Evolutionary conservation across 2,329 filamentous ascomycete genomes (phyloP), one percentile per base, ranked within the genome.

Genomic region (Pestalotiopsis fici): DNA sequence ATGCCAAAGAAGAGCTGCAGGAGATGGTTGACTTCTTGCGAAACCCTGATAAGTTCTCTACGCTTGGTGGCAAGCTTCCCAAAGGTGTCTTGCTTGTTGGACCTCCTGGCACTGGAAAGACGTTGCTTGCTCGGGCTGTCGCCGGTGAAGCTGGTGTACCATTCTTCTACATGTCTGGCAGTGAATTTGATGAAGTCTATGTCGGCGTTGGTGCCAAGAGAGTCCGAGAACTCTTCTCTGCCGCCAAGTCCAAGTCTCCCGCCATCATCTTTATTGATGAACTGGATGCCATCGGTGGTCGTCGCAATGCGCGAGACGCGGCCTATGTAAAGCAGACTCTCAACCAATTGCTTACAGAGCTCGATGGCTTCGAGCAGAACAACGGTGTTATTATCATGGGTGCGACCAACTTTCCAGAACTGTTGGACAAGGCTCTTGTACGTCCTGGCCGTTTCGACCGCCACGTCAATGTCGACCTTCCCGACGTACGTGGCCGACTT

Each of bases 141-240:
- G 96, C 96, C 60, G 96, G 96, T 64, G 96, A 99, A 83, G 95
- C 96, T 65, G 96, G 95, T 66, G 96, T 99, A 21, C 96, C 96
- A 1, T 99, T 99, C 86, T 99, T 98, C 86, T 99, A 98, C 87
- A 98, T 99, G 95, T 99, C 96, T 76, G 96, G 96, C 63, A 97
- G 94, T 67, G 96, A 99, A 79, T 99, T 99, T 77, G 96, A 99
- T 76, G 96, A 99, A 81, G 92, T 99, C 64, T 99, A 98, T 76
- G 97, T 99, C 43, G 96, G 96, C 77, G 96, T 99, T 65, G 94
- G 95, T 77, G 94, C 94, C 59, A 97, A 99, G 85, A 93, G 96
- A 76, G 95, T 99, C 61, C 93, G 96, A 68, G 96, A 98, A 70
- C 87, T 97, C n/a, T 97, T 97, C 79, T 83, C 86, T 59, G 90